Evolutionary conservation across 176 grass and related monocot genomes (phyloP), one percentile per base, ranked within the genome.

Genomic region (Oryza meyeriana): DNA sequence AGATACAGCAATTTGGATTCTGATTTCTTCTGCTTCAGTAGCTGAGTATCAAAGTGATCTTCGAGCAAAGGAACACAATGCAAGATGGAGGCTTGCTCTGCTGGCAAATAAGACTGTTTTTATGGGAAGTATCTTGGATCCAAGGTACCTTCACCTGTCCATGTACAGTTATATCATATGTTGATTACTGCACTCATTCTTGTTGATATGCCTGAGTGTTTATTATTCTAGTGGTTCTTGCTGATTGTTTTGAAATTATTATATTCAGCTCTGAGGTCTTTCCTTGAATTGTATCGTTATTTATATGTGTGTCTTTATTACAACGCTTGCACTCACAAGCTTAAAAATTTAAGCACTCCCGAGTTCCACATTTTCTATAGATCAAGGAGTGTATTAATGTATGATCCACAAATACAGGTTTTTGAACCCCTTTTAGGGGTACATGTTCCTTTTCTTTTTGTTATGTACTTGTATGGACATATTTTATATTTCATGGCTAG

Each of bases 1-100:
- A 72, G 89, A 92, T 87, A 79, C 81, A 80, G 95, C 90, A 24
- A 62, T 98, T 79, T 94, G 95, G 95, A 35, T 98, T 36, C 71
- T 97, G 86, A 86, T 97, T 78, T 97, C 87, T 82, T 75, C 85
- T 84, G 81, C 79, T 88, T 88, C 94, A 70, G 72, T 88, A 59
- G 79, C 84, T 72, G 94, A 94, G 64, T 87, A 71, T 78, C 89
- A 90, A 89, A 70, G 61, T 50, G 87, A 90, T 87, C 34, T 86
- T 87, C 76, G 50, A 67, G 62, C 55, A 29, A 92, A 84, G 39
- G 87, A 81, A 75, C 79, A 79, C 34, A 82, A 87, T 72, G 62
- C 39, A 33, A 80, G 77, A 90, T 94, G 94, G 94, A 94, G 81
- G 85, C 61, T 94, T 81, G 94, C 83, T 82, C 83, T 97, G 69